These are phyloP conservation scores for Haberlea rhodopensis DNA, from an alignment of 257 asterid genomes.

Conservation along the genomic window DNA sequence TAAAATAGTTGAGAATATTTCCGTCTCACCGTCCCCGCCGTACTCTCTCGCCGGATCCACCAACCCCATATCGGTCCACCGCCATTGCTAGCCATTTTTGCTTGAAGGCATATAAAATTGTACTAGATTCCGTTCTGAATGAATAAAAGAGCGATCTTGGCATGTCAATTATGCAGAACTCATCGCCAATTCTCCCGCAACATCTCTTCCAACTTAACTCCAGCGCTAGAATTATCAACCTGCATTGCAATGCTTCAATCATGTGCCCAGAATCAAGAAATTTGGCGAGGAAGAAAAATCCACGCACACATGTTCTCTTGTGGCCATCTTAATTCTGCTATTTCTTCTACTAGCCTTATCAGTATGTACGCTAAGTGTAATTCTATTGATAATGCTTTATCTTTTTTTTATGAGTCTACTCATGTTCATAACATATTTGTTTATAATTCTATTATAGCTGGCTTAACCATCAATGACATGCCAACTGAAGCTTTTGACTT, in stretches of 20 bases:
- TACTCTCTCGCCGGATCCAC: constrained; percentile 23
- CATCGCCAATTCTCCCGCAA: constrained; percentile 25
- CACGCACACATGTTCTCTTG: constrained; percentile 54
- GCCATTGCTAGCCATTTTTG: background rate
- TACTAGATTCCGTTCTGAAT: constrained; percentile 5
- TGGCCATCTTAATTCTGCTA: constrained; percentile 55
- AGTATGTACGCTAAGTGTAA: constrained; percentile 85
- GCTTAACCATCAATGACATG: constrained; percentile 44
- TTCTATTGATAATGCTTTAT: constrained; percentile 53
- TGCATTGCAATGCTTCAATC: constrained; percentile 63
- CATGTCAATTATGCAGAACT: constrained; percentile 10
- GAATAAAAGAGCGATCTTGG: constrained; percentile 21
- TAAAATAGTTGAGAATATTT: background rate
- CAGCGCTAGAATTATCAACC: constrained; percentile 30
- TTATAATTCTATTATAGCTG: constrained; percentile 69
- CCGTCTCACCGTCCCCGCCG: constrained; percentile 11
- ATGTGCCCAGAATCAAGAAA: constrained; percentile 47
- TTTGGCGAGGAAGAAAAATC: constrained; percentile 45
- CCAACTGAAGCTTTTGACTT: constrained; percentile 41
- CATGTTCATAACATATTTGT: constrained; percentile 52
- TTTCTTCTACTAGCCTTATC: constrained; percentile 74
- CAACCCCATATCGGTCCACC: constrained; percentile 7
- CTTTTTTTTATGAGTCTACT: constrained; percentile 48
- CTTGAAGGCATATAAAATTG: too few relatives aligned
- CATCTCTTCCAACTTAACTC: constrained; percentile 33